A percentile compares a stretch with the other conserved stretches of the same genome.
Conservation (phyloP, 345 rosid species). For the Gossypium bickii region DNA sequence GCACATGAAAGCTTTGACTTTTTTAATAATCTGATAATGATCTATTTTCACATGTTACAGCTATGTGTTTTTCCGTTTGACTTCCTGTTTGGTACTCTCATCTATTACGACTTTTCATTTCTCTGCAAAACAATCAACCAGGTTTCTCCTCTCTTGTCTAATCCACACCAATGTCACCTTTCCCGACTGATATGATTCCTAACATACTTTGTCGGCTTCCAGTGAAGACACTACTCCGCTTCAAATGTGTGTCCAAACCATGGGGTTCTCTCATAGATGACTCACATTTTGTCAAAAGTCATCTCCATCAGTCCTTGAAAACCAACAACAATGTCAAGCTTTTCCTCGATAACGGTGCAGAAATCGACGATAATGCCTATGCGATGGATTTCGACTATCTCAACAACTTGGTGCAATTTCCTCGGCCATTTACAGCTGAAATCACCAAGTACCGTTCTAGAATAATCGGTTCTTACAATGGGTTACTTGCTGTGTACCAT, state of each 20-base stretch:
- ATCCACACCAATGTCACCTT: neutral
- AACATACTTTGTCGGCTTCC: conserved; percentile 2
- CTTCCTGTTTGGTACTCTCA: neutral
- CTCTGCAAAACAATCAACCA: neutral
- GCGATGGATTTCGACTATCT: neutral
- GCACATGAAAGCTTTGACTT: neutral
- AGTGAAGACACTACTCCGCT: neutral
- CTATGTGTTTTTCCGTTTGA: neutral
- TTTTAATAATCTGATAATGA: neutral
- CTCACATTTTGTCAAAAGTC: neutral
- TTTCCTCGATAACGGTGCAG: neutral
- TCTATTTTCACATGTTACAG: neutral
- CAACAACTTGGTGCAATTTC: neutral
- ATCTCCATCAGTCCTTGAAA: conserved; percentile 5
- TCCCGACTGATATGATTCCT: neutral
- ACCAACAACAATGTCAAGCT: conserved; percentile 6
- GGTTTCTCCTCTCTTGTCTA: neutral
- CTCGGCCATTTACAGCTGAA: conserved; percentile 1
- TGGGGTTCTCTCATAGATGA: conserved; percentile 4
- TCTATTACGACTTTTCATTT: neutral
- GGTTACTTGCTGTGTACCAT: conserved; percentile 8
- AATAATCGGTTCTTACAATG: conserved; percentile 4
- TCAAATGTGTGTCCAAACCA: conserved; percentile 9
- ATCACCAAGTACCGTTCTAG: neutral
- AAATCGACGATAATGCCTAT: neutral